Base-by-base conservation (phyloP, 805 yeast species). In the Myxozyma monticola region DNA sequence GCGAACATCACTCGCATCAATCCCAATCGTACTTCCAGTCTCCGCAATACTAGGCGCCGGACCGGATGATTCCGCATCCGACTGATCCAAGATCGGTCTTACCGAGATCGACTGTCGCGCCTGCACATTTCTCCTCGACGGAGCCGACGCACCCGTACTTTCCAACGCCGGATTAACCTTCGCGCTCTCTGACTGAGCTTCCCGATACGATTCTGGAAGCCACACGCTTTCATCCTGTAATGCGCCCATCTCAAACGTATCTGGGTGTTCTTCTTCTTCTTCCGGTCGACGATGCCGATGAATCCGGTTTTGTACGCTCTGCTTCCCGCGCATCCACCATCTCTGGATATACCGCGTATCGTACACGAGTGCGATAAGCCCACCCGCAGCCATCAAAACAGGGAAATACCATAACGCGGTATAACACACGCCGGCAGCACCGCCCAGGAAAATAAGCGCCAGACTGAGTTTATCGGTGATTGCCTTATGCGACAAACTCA, bases 331-430 rank as follows among this genome's bases (percentile, higher is more conserved):
- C 8, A 33, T 18, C 42, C 42, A 39, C 42, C 42, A 39, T 12
- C 42, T 34, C 15, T 42, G 37, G 26, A 42, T 33, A 25, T 29
- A 30, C 12, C 53, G 44, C 14, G 25, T 17, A 17, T 53, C 57
- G 25, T 45, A 51, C 18, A 53, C 31, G 21, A 46, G 26, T 5
- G 57, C 45, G 6, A 36, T 42, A 18, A 42, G 8, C 9, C 57
- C 57, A 12, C 57, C 51, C 12, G 31, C 31, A 10, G 38, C 45
- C 56, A 53, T 53, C 25, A 53, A 36, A 3, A 45, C 51, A 6
- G 57, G 57, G 44, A 41, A 53, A 24, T 51, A 52, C 54, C 53
- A 52, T 12, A 52, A 31, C n/a, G 56, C 48, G 2, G 54, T 48
- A 28, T 52, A 49, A 33, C 39, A 28, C 15, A 52, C 43, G 28